These are phyloP conservation scores for Staphylotrichum tortipilum DNA, from an alignment of 495 filamentous ascomycete species.

Conservation along the genomic window DNA sequence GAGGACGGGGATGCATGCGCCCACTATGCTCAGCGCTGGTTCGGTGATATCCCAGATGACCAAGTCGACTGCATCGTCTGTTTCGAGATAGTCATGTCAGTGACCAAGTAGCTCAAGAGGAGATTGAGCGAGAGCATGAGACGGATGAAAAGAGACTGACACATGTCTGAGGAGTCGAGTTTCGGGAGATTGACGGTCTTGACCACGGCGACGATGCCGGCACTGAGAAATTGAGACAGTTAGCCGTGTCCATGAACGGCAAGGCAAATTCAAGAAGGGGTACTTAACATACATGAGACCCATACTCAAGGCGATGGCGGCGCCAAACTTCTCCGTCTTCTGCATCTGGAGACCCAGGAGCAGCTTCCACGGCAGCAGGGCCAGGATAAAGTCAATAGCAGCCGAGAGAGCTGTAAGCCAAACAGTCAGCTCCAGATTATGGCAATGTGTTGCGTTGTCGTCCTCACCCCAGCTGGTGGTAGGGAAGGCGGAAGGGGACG, in stretches of 20 bases:
- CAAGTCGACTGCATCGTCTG: constrained; percentile 20
- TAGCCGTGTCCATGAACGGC: no score
- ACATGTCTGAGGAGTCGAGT: constrained; percentile 2
- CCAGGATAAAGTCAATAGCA: constrained; percentile 22
- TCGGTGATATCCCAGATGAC: constrained; percentile 21
- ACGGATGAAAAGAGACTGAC: not conserved
- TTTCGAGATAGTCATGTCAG: not conserved
- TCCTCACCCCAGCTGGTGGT: no score
- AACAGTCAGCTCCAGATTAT: not conserved
- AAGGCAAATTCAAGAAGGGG: no score
- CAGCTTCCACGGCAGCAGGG: constrained; percentile 20
- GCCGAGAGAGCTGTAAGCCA: constrained; percentile 15
- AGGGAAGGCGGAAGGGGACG: no score
- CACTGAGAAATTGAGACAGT: no score
- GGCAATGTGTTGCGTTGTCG: no score
- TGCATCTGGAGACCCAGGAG: no score
- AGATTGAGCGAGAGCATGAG: no score
- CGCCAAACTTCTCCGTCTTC: constrained; percentile 22
- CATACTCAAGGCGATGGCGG: constrained; percentile 29
- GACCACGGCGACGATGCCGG: not conserved
- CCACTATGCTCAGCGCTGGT: constrained; percentile 21
- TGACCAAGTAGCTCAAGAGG: no score
- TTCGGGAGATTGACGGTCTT: constrained; percentile 4
- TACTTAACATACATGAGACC: constrained; percentile 12
- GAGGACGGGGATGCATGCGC: constrained; percentile 24